These are phyloP conservation scores for Aspergillus sp. DNA, from an alignment of 2,329 filamentous ascomycete genomes.

Conservation along the genomic window DNA sequence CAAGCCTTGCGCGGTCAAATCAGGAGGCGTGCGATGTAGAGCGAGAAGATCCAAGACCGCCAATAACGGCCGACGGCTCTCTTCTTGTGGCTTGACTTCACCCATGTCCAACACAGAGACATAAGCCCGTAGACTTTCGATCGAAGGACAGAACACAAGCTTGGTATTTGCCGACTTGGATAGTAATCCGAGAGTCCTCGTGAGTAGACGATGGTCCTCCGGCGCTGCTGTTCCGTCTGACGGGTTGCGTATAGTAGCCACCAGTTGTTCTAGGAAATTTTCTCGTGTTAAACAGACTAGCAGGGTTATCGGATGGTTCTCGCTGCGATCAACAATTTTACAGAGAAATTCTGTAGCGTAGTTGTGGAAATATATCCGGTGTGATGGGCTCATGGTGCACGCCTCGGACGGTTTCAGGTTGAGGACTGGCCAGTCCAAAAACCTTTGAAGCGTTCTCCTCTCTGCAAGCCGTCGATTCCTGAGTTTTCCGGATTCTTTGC, in stretches of 20 bases:
- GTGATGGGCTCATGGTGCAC: slow-evolving; percentile 11
- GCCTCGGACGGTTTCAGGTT: neutral
- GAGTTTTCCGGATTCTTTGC: too few species aligned
- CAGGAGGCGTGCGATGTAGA: slow-evolving; percentile 35
- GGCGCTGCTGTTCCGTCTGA: slow-evolving; percentile 8
- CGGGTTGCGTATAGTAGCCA: slow-evolving; percentile 38
- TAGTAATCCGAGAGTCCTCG: slow-evolving; percentile 60
- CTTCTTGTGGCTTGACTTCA: slow-evolving; percentile 1
- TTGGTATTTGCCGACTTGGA: slow-evolving; percentile 61
- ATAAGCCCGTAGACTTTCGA: slow-evolving; percentile 69
- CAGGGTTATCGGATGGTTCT: slow-evolving; percentile 54
- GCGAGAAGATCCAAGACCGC: slow-evolving; percentile 35
- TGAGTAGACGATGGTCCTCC: slow-evolving; percentile 42
- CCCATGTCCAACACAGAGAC: slow-evolving; percentile 47
- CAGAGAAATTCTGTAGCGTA: slow-evolving; percentile 49
- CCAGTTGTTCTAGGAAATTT: slow-evolving; percentile 56
- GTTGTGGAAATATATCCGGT: slow-evolving; percentile 42
- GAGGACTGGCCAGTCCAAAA: neutral
- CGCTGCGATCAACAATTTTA: slow-evolving; percentile 49
- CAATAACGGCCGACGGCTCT: slow-evolving; percentile 20
- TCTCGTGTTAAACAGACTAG: slow-evolving; percentile 61
- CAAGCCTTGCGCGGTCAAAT: slow-evolving; percentile 43
- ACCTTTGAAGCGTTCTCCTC: too few species aligned
- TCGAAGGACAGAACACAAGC: slow-evolving; percentile 63
- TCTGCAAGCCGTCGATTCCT: too few species aligned